A percentile compares a stretch with the other conserved stretches of the same genome.
These are phyloP conservation scores for Arabidopsis suecica DNA, from an alignment of 345 rosid genomes.

Conservation along the genomic window DNA sequence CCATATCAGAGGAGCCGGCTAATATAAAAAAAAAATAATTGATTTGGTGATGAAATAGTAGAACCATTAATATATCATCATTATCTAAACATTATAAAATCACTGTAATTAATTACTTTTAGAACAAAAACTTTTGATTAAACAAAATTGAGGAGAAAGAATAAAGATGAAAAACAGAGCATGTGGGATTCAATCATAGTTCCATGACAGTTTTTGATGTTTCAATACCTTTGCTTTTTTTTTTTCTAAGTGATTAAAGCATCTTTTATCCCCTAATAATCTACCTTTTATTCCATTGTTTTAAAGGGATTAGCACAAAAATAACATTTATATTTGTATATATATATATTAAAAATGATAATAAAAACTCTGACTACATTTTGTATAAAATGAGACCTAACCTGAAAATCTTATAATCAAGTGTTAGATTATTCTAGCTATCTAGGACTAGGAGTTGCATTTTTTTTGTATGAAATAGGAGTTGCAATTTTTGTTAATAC, in stretches of 20 bases:
- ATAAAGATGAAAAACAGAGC: constrained; percentile 44
- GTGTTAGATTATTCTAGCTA: background rate
- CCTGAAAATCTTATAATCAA: constrained; percentile 7
- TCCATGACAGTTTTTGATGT: constrained; percentile 37
- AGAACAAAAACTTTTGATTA: constrained; percentile 18
- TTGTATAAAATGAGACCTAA: constrained; percentile 1
- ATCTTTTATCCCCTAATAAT: constrained; percentile 35
- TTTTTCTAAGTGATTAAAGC: constrained; percentile 37
- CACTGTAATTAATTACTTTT: constrained; percentile 10
- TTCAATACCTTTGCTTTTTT: constrained; percentile 29
- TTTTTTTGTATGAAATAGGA: too few species aligned
- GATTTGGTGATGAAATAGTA: constrained; percentile 1
- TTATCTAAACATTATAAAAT: background rate
- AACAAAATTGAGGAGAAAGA: constrained; percentile 29
- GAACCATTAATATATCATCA: background rate
- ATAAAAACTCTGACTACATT: background rate
- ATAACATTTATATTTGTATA: background rate
- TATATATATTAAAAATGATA: background rate
- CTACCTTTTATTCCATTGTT: constrained; percentile 23
- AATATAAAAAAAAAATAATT: background rate
- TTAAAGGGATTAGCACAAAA: background rate
- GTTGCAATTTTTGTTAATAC: too few species aligned
- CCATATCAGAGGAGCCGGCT: background rate
- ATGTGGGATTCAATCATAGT: constrained; percentile 47
- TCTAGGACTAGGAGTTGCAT: background rate